Evolutionary conservation across 1,139 yeast species (phyloP).

Genomic region (Diutina ranongensis): DNA sequence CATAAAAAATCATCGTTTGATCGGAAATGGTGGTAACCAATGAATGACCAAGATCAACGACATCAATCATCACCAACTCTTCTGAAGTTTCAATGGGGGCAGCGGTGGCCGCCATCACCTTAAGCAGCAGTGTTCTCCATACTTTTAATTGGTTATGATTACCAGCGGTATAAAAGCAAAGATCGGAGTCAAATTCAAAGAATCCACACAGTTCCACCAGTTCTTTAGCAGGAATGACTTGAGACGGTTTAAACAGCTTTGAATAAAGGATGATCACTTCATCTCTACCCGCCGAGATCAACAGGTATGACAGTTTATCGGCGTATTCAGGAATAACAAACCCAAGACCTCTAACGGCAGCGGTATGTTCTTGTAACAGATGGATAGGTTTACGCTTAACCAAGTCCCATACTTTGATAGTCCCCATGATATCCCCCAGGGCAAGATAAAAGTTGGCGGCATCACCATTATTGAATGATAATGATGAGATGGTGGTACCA

Average conservation of each 20-base stretch:
- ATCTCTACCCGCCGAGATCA: slow-evolving; percentile 87
- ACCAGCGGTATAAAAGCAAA: slow-evolving; percentile 67
- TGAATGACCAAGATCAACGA: slow-evolving; percentile 21
- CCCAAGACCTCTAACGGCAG: slow-evolving; percentile 81
- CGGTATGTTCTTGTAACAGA: slow-evolving; percentile 61
- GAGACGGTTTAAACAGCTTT: slow-evolving; percentile 37
- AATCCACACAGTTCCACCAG: slow-evolving; percentile 70
- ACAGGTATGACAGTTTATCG: slow-evolving; percentile 12
- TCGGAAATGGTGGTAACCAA: slow-evolving; percentile 9
- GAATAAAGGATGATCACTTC: slow-evolving; percentile 60
- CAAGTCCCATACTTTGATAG: slow-evolving; percentile 82
- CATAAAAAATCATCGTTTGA: background rate
- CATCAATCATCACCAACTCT: slow-evolving; percentile 58
- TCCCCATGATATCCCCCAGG: slow-evolving; percentile 83
- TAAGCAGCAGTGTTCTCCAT: slow-evolving; percentile 38
- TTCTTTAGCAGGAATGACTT: slow-evolving; percentile 63
- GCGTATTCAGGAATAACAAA: slow-evolving; percentile 19
- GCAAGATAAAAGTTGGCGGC: slow-evolving; percentile 68
- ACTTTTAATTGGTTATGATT: slow-evolving; percentile 54
- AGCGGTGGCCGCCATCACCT: slow-evolving; percentile 32
- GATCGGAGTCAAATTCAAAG: slow-evolving; percentile 12
- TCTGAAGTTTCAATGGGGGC: slow-evolving; percentile 48
- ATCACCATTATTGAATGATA: slow-evolving; percentile 57
- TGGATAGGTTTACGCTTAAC: slow-evolving; percentile 61
- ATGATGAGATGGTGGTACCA: slow-evolving; percentile 80